phyloP scores from a whole-genome alignment of 257 asterid species.

The Solanum clarkiae region DNA sequence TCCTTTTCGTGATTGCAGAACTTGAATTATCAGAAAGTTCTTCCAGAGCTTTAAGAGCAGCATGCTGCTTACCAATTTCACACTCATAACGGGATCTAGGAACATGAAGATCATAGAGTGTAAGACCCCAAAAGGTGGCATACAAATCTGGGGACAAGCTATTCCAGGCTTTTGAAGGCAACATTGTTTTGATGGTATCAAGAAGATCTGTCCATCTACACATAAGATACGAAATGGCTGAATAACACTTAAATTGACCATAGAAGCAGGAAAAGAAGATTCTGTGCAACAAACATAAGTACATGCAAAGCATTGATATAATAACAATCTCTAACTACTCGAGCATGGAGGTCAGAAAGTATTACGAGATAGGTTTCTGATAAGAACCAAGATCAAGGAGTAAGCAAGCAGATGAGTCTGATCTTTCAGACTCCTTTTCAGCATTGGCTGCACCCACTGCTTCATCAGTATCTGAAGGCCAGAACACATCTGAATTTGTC shows the following conservation, averaged over 20 bases:
- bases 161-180: constrained; percentile 98
- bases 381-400: constrained; percentile 76
- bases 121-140: constrained; percentile 99
- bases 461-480: constrained; percentile 78
- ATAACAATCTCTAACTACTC: neutral
- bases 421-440: constrained; percentile 50
- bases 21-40: constrained; percentile 94
- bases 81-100: constrained; percentile 85
- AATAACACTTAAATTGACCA: neutral
- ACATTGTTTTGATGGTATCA: constrained; percentile 75
- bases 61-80: constrained; percentile 80
- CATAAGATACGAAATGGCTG: neutral
- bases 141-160: constrained; percentile 95
- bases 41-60: constrained; percentile 90
- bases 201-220: constrained; percentile 92
- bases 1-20: constrained; percentile 95
- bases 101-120: constrained; percentile 89
- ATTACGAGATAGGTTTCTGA: constrained; percentile 57
- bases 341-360: constrained; percentile 2
- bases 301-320: neutral
- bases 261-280: neutral
- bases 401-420: constrained; percentile 29
- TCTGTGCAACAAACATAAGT: neutral
- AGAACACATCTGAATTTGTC: constrained; percentile 40
- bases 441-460: constrained; percentile 19